Base-by-base conservation (phyloP, 2,329 filamentous ascomycete genomes). In the Aureobasidium sp. region DNA sequence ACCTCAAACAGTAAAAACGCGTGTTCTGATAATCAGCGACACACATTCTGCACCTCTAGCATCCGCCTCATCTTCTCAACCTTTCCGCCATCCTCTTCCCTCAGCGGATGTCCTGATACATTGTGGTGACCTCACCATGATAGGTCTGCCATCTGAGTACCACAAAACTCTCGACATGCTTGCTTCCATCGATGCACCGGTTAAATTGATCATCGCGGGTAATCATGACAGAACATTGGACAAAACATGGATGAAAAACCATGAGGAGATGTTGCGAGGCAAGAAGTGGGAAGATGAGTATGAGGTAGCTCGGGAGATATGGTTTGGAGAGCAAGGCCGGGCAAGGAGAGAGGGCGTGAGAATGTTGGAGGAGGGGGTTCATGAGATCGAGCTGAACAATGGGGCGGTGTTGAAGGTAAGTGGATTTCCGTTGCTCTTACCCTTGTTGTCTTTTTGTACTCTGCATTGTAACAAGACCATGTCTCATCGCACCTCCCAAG, bases 151-250 rank as follows among this genome's bases (percentile, higher is more conserved):
- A 11, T 45, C 69, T 14, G 80, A 85, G 67, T 82, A 83, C 66
- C 67, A 76, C 34, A 63, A 67, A 11, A 77, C 78, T 2, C 66
- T 84, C 14, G 67, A 75, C 5, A 76, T 82, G 71, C 73, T 86
- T 7, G 70, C 72, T 13, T 66, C 67, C 1, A 77, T 82, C 39
- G 72, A 81, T 14, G 82, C 82, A 2, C 77, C 79, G 9, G 69
- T 86, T 5, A 87, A 86, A 67, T 74, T 87, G 29, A 79, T 86
- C 25, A 85, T 87, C 63, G 79, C 84, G 0, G 84, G 84, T 0
- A 86, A 86, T 67, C 84, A 87, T 70, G 84, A 86, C 67, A 74
- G 84, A 47, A 80, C 78, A 4, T 75, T 86, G 1, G 83, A 87
- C 64, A 73, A 75, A 42, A 69, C 71, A 0, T 82, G 60, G 62